Conservation (phyloP, 2,329 filamentous ascomycete genomes). For the Alternaria angustiovoidea region DNA sequence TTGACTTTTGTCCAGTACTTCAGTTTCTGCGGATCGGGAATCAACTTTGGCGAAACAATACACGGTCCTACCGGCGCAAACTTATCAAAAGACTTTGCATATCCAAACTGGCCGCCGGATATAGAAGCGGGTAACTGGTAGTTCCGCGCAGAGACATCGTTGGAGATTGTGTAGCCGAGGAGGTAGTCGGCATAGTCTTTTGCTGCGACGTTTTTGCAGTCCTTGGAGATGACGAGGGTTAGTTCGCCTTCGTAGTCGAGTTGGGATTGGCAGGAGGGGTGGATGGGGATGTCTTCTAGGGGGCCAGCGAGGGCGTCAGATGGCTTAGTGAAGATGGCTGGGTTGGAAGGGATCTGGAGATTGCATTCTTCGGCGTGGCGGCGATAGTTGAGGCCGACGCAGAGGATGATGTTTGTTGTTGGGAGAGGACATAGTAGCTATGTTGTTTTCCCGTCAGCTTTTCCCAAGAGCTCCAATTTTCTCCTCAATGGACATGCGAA, state of each 20-base stretch:
- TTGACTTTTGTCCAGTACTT: constrained; percentile 54
- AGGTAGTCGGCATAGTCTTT: constrained; percentile 66
- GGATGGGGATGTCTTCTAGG: constrained; percentile 41
- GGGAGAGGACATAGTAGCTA: constrained; percentile 41
- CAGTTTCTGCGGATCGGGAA: constrained; percentile 46
- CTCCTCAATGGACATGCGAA: too few relatives aligned
- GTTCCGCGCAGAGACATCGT: constrained; percentile 69
- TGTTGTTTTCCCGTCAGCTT: not conserved
- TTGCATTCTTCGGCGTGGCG: constrained; percentile 46
- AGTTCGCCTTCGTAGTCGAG: constrained; percentile 53
- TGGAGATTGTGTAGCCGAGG: constrained; percentile 69
- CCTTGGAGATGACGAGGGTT: constrained; percentile 43
- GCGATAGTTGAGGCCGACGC: constrained; percentile 48
- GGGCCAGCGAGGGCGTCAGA: constrained; percentile 47
- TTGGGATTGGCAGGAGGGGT: constrained; percentile 39
- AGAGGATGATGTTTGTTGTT: constrained; percentile 41
- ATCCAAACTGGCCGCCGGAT: constrained; percentile 51
- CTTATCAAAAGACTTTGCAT: constrained; percentile 56
- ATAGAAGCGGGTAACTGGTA: constrained; percentile 54
- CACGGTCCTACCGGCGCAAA: constrained; percentile 57
- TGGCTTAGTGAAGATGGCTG: constrained; percentile 49
- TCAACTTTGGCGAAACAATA: constrained; percentile 44
- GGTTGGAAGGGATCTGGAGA: constrained; percentile 41
- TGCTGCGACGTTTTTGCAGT: constrained; percentile 55
- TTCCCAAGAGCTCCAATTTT: not conserved